These are phyloP conservation scores for Rhizopus arrhizus DNA, from an alignment of 371 early-diverging fungal genomes.

Conservation along the genomic window DNA sequence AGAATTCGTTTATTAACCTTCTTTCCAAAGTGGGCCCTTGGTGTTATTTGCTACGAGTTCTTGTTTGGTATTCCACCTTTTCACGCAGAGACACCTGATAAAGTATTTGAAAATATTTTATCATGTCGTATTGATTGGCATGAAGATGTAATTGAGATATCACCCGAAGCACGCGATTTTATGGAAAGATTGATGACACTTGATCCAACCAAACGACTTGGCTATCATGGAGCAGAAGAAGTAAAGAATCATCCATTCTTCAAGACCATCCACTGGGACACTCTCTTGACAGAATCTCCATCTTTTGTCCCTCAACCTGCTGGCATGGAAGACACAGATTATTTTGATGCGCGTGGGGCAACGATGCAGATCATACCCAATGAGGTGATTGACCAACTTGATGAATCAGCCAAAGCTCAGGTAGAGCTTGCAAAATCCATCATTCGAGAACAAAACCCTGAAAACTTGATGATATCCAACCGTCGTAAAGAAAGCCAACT, in stretches of 20 bases:
- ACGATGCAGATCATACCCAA: conserved; percentile 42
- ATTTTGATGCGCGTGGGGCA: conserved; percentile 91
- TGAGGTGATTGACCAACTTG: conserved; percentile 30
- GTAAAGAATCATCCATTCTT: conserved; percentile 71
- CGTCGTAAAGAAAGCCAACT: background rate
- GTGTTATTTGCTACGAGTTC: conserved; percentile 90
- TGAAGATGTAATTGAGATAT: conserved; percentile 67
- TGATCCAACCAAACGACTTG: conserved; percentile 78
- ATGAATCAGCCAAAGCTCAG: conserved; percentile 28
- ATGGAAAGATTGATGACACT: conserved; percentile 81
- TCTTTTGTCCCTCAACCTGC: conserved; percentile 85
- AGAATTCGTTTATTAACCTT: no score
- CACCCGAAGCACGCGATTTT: conserved; percentile 85
- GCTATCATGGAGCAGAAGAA: conserved; percentile 66
- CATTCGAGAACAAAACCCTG: conserved; percentile 48
- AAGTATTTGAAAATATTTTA: conserved; percentile 87
- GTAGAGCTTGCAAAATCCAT: conserved; percentile 46
- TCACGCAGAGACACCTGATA: conserved; percentile 80
- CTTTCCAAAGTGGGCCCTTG: conserved; percentile 74
- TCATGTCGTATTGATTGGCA: conserved; percentile 75
- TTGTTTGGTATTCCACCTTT: conserved; percentile 89
- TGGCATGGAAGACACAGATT: conserved; percentile 84
- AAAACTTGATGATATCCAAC: conserved; percentile 11
- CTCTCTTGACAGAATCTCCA: conserved; percentile 68
- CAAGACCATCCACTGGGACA: conserved; percentile 68